phyloP scores from a whole-genome alignment of 2,329 filamentous ascomycete species.

The Leptosphaerulina australis region DNA sequence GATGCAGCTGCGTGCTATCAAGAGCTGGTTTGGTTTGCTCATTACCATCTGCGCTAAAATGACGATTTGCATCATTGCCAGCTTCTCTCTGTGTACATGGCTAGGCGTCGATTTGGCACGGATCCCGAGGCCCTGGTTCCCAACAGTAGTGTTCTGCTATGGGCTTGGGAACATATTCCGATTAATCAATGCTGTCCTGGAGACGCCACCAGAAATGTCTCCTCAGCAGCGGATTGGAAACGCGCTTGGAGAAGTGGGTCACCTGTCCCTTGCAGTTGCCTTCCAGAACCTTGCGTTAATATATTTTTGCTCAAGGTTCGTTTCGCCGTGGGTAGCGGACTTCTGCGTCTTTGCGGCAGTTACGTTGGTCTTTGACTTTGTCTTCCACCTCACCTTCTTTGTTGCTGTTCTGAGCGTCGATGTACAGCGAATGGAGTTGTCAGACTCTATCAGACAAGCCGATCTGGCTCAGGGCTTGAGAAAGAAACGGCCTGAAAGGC shows the following conservation, averaged over 20 bases:
- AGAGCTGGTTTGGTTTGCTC: conserved; percentile 75
- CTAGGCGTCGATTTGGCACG: conserved; percentile 76
- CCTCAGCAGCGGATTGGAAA: conserved; percentile 73
- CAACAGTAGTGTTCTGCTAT: conserved; percentile 75
- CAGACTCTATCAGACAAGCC: conserved; percentile 67
- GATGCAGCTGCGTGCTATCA: conserved; percentile 73
- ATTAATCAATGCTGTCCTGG: conserved; percentile 76
- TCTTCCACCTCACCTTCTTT: conserved; percentile 81
- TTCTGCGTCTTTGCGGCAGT: conserved; percentile 79
- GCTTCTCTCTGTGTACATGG: conserved; percentile 78
- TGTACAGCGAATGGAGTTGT: conserved; percentile 75
- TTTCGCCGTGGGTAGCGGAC: conserved; percentile 72
- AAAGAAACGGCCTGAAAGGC: conserved; percentile 54
- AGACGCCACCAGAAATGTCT: conserved; percentile 70
- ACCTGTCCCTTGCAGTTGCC: conserved; percentile 70
- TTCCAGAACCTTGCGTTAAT: conserved; percentile 72
- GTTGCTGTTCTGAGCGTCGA: conserved; percentile 79
- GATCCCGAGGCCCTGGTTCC: conserved; percentile 76
- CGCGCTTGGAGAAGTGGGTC: conserved; percentile 74
- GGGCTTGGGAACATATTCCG: conserved; percentile 81
- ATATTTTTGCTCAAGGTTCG: conserved; percentile 67
- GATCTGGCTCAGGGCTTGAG: conserved; percentile 49
- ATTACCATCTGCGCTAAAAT: conserved; percentile 73
- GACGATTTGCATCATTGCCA: conserved; percentile 74
- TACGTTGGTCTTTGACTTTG: conserved; percentile 76